Base-by-base conservation (phyloP, 331 rosid species). In the Arachis monticola region DNA sequence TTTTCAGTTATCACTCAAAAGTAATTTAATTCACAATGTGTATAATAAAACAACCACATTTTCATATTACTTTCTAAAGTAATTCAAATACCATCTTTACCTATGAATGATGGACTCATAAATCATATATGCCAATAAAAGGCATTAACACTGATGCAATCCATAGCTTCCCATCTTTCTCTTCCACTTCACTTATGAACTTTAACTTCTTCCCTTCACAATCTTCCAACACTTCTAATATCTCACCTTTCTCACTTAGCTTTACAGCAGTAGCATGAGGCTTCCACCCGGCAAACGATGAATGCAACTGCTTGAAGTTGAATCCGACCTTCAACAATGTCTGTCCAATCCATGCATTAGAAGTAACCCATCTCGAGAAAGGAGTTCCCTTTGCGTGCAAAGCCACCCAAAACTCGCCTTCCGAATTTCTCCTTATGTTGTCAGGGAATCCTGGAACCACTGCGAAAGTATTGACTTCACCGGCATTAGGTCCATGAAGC, bases 381-480 rank as follows among this genome's bases (percentile, higher is more conserved):
- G 77, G 77, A 7, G 81, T 90, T 40, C 38, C 85, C 72, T 94
- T 94, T 2, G 90, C 71, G 73, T 94, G 97, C 60, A 94, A 74
- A 41, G 96, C 99, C 4, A 92, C 92, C 99, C 99, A 94, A 22
- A 90, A 92, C 52, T 90, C 88, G 3, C 96, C 99, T 35, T 84
- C 83, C 0, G 88, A 60, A 62, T 88, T 92, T 62, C 92, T 90
- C 68, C 99, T 82, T 4, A 92, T 8, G 5, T 94, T 94, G 77
- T 94, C 97, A 0, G 99, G 99, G 76, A 83, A 90, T 44, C 97
- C 99, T 0, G 91, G 96, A 52, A 94, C 83, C 83, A 68, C 83
- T 0, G 90, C 85, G 0, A 94, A 92, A 60, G 85, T 81, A 13
- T 92, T 93, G 0, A 74, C 78, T 2, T 82, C 70, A 72, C 99